Conservation (phyloP, 2,329 filamentous ascomycete genomes). For the Penicillium sp. region DNA sequence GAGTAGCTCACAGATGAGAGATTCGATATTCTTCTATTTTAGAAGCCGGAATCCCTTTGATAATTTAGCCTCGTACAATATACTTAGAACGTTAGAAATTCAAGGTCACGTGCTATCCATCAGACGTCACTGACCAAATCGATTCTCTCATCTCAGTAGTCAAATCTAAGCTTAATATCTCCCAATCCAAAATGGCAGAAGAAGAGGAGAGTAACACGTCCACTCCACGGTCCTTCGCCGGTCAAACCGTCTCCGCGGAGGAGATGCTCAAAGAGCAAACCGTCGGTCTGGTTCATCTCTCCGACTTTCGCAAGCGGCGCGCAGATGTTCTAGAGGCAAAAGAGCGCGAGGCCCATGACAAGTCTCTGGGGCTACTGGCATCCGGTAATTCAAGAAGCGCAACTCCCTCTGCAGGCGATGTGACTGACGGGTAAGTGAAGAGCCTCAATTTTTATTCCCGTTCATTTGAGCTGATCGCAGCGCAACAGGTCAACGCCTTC, state of each 20-base stretch:
- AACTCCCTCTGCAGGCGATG: constrained; percentile 48
- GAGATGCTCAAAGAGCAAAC: constrained; percentile 81
- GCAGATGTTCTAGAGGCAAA: constrained; percentile 91
- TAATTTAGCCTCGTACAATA: neutral
- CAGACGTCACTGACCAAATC: constrained; percentile 16
- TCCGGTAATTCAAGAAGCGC: constrained; percentile 49
- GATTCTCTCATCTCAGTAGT: neutral
- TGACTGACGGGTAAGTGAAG: constrained; percentile 58
- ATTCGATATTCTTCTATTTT: too few relatives aligned
- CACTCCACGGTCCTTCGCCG: constrained; percentile 61
- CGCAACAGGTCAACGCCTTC: constrained; percentile 57
- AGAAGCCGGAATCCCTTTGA: neutral
- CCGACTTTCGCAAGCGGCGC: constrained; percentile 93
- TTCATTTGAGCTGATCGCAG: constrained; percentile 49
- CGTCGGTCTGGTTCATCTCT: constrained; percentile 85
- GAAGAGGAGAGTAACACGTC: constrained; percentile 43
- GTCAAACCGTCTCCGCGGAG: constrained; percentile 72
- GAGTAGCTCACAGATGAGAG: neutral
- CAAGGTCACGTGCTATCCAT: constrained; percentile 11
- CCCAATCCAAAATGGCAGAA: constrained; percentile 20
- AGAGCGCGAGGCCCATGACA: constrained; percentile 73
- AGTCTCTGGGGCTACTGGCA: constrained; percentile 47
- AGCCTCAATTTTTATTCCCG: constrained; percentile 3
- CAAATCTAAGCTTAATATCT: constrained; percentile 3
- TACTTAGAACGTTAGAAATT: neutral